These are phyloP conservation scores for Fraxinus floribunda DNA, from an alignment of 305 asterid species.

Conservation along the genomic window DNA sequence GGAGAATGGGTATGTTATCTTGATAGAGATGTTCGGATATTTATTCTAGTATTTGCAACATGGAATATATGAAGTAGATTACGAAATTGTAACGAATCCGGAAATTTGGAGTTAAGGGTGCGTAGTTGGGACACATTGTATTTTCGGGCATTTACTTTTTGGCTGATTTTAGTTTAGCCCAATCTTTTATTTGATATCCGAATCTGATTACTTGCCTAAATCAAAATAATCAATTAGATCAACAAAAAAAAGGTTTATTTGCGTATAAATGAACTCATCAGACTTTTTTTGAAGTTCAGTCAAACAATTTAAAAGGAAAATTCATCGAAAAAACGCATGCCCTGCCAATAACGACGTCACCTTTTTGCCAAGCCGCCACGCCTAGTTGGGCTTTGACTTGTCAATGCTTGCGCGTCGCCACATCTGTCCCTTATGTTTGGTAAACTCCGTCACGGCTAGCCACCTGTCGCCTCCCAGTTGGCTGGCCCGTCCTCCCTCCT, in stretches of 20 bases:
- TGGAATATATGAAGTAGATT: too few relatives aligned
- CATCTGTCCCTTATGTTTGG: too few relatives aligned
- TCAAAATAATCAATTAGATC: background rate
- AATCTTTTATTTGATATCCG: too few relatives aligned
- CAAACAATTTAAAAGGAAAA: background rate
- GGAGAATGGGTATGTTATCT: too few relatives aligned
- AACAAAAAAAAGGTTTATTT: too few relatives aligned
- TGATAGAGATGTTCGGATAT: too few relatives aligned
- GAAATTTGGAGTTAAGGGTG: too few relatives aligned
- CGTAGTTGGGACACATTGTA: too few relatives aligned
- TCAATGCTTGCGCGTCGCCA: background rate
- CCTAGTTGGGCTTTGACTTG: background rate
- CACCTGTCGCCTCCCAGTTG: background rate
- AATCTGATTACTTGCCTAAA: background rate
- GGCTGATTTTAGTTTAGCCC: too few relatives aligned
- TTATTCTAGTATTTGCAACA: too few relatives aligned
- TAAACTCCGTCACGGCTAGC: background rate
- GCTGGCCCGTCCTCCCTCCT: background rate
- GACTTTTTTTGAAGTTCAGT: background rate
- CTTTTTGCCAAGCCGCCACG: background rate
- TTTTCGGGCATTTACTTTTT: too few relatives aligned
- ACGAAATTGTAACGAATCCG: too few relatives aligned
- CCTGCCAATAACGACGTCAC: background rate
- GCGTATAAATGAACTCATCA: background rate
- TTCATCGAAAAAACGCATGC: background rate